Evolutionary conservation across 2,329 filamentous ascomycete genomes (phyloP), one percentile per base, ranked within the genome.

Genomic region (Elsinoe batatas): DNA sequence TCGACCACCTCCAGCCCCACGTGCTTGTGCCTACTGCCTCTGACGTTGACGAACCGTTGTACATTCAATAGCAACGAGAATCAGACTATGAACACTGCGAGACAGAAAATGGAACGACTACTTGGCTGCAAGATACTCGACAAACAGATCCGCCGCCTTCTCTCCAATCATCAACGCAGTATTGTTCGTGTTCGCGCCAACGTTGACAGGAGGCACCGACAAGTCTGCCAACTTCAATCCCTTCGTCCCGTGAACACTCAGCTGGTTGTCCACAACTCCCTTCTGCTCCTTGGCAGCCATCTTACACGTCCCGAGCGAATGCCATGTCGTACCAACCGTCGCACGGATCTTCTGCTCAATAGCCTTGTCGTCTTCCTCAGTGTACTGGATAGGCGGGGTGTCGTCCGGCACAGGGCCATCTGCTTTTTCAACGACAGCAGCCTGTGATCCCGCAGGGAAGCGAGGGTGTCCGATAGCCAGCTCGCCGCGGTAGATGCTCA

Each of bases 401-500:
- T 79, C 78, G 15, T 77, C 75, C 2, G 67, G 61, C 5, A 66
- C 53, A 3, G 63, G 64, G 0, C 58, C 62, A 40, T 69, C 66
- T 10, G 66, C 61, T 49, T 66, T 64, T 57, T 66, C 61, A 8
- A 66, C 56, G 0, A 61, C 59, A 4, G 70, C 67, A 37, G 62
- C 79, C 72, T 81, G 81, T 51, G 67, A 69, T n/a, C 63, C 67
- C 5, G 63, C 61, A 12, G 70, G 62, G 57, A 73, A 74, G 3
- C 58, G 54, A 7, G 72, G 72, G 55, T 74, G 72, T 5, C 61
- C 63, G 13, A 59, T 61, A 1, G 63, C 64, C n/a, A 74, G 56
- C 58, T 73, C 69, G 26, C 73, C 72, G 8, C 67, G 67, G 67
- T 77, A 83, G 57, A 74, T 71, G 1, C 73, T 66, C 63, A 79